Base-by-base conservation (phyloP, 2,329 filamentous ascomycete genomes). In the Penicillium verrucosum region DNA sequence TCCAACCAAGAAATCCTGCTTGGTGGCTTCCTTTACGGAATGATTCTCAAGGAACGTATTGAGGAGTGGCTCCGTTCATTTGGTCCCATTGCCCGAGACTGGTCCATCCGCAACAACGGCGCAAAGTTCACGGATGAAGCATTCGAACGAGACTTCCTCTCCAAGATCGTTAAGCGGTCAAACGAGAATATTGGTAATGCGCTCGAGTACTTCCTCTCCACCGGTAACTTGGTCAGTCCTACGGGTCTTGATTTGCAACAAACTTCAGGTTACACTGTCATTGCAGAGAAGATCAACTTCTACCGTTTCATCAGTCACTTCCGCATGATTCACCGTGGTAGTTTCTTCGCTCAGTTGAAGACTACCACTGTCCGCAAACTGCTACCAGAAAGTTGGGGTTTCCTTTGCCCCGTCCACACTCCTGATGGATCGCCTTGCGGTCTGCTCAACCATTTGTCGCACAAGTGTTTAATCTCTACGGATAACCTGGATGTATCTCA, bases 231-330 rank as follows among this genome's bases (percentile, higher is more conserved):
- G 44, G 86, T 91, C 69, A 96, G 90, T 79, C 87, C 90, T 14
- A 96, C 90, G 30, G 94, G 94, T 62, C 82, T 99, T 40, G 94
- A 99, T 81, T 76, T 97, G 68, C 94, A 97, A 71, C 94, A 99
- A 75, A 88, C 89, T 0, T 94, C 93, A 12, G 94, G 94, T 60
- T 99, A 96, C 75, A 96, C 91, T 0, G 92, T 99, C 49, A 92
- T 97, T 50, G 94, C 94, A 3, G 94, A 99, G 73, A 97, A 97
- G 82, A 93, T 99, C 72, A 99, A 99, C 78, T 99, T 97, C 73
- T 86, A 96, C 69, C 90, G 94, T 68, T 99, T 97, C 78, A 96
- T 99, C 78, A 94, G 90, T 75, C 94, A 99, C 75, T 99, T 99
- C 83, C 89, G 94, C 65, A 97, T 97, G 92, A 91, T 99, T 56